phyloP scores from a whole-genome alignment of 345 rosid species.

The Cardiospermum halicacabum region DNA sequence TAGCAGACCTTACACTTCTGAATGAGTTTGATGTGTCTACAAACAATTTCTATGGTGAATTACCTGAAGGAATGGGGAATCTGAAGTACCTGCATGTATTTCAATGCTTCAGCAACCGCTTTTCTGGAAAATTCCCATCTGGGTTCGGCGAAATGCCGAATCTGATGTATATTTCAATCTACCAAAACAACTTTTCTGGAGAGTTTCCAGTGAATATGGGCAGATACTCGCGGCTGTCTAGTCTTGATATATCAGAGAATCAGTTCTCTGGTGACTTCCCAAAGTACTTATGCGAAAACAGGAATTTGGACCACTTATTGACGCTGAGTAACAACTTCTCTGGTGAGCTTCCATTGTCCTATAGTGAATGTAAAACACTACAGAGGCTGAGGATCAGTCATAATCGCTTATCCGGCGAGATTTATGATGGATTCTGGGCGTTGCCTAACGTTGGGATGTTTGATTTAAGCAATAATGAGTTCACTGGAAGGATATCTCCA shows the following conservation, averaged over 20 bases:
- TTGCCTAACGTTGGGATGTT: slow-evolving; percentile 52
- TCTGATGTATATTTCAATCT: slow-evolving; percentile 56
- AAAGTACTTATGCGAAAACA: slow-evolving; percentile 49
- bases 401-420: slow-evolving; percentile 55
- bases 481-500: slow-evolving; percentile 57
- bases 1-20: slow-evolving; percentile 44
- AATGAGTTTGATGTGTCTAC: slow-evolving; percentile 61
- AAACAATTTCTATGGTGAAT: slow-evolving; percentile 43
- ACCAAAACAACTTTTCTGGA: slow-evolving; percentile 73
- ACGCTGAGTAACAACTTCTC: slow-evolving; percentile 62
- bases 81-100: slow-evolving; percentile 55
- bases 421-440: slow-evolving; percentile 62
- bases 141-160: slow-evolving; percentile 61
- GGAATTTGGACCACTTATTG: slow-evolving; percentile 43
- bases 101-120: slow-evolving; percentile 45
- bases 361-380: slow-evolving; percentile 57
- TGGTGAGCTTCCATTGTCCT: slow-evolving; percentile 60
- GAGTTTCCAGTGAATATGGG: slow-evolving; percentile 61
- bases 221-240: slow-evolving; percentile 47
- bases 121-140: slow-evolving; percentile 60
- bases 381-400: slow-evolving; percentile 54
- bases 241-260: slow-evolving; percentile 83
- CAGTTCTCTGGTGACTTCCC: slow-evolving; percentile 71
- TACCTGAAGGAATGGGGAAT: slow-evolving; percentile 53
- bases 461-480: slow-evolving; percentile 63